Evolutionary conservation across 2,329 filamentous ascomycete species (phyloP), one percentile per base, ranked within the genome.

Genomic region (Alternaria sp.): DNA sequence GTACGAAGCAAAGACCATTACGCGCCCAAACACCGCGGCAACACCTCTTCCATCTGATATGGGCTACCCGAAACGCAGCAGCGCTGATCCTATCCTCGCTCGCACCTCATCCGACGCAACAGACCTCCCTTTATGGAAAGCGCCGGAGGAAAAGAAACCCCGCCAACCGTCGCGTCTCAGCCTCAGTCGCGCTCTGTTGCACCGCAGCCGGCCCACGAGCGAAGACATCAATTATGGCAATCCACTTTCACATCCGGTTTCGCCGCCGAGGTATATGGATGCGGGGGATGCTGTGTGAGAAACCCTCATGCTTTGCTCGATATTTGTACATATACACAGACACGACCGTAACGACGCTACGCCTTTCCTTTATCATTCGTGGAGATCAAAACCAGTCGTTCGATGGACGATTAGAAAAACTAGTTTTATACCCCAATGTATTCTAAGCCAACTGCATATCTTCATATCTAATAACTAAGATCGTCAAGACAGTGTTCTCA

Each of bases 21-120:
- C 49, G n/a, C 30, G 41, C 7, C 64, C 58, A 6, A 51, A 49
- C 14, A 28, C 54, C 11, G 61, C 56, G 15, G 58, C 55, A n/a
- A 53, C 64, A 20, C n/a, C 58, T 0, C 26, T 65, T 10, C 28
- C 51, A 6, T 58, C 64, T 4, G 49, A 53, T 1, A 23, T 53
- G 20, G 49, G 49, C 15, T n/a, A 23, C 11, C 25, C 18, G 37
- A 33, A 33, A n/a, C 49, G 49, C 5, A 53, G 21, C 28, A 53
- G 49, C 49, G 37, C 49, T 1, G 49, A 53, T 4, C 20, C 49
- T 5, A 53, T 53, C 28, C 28, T 53, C 8, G 5, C 20, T 20
- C 49, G 49, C 8, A 53, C 30, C 14, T 20, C 33, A 1, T 53
- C 49, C 30, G 20, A 41, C 8, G 49, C 49, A 37, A 53, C 30